phyloP scores from a whole-genome alignment of 2,329 filamentous ascomycete species.

The Tolypocladium inflatum region DNA sequence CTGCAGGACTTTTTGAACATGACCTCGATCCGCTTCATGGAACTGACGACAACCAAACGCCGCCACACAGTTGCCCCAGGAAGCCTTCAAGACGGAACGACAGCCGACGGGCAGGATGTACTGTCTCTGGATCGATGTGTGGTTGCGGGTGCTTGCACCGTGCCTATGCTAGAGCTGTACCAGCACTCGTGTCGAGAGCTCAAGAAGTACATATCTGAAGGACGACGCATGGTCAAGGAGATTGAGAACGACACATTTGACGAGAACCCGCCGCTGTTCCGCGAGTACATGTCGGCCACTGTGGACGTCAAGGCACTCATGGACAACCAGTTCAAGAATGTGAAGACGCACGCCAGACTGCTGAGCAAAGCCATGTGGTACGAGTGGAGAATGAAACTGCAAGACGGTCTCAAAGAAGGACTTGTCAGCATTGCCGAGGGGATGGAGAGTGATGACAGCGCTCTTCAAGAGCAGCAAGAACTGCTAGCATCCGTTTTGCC shows the following conservation, averaged over 20 bases:
- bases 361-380: slow-evolving; percentile 97
- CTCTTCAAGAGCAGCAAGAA: slow-evolving; percentile 58
- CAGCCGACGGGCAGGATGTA: slow-evolving; percentile 36
- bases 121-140: slow-evolving; percentile 66
- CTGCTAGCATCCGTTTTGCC: slow-evolving; percentile 62
- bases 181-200: slow-evolving; percentile 93
- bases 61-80: slow-evolving; percentile 68
- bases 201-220: slow-evolving; percentile 94
- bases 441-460: slow-evolving; percentile 63
- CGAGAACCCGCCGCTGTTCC: slow-evolving; percentile 85
- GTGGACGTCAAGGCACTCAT: slow-evolving; percentile 77
- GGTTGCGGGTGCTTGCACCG: slow-evolving; percentile 79
- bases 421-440: slow-evolving; percentile 66
- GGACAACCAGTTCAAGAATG: slow-evolving; percentile 96
- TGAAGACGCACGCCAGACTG: slow-evolving; percentile 84
- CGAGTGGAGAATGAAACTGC: slow-evolving; percentile 87
- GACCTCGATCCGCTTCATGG: slow-evolving; percentile 97
- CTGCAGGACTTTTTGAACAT: slow-evolving; percentile 89
- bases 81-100: slow-evolving; percentile 30
- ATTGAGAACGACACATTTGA: slow-evolving; percentile 84
- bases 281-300: slow-evolving; percentile 79
- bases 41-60: slow-evolving; percentile 90
- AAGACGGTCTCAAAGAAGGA: slow-evolving; percentile 70
- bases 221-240: slow-evolving; percentile 77
- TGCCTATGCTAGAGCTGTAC: slow-evolving; percentile 89